Base-by-base conservation (phyloP, 768 basidiomycete species). In the Mycena venus region DNA sequence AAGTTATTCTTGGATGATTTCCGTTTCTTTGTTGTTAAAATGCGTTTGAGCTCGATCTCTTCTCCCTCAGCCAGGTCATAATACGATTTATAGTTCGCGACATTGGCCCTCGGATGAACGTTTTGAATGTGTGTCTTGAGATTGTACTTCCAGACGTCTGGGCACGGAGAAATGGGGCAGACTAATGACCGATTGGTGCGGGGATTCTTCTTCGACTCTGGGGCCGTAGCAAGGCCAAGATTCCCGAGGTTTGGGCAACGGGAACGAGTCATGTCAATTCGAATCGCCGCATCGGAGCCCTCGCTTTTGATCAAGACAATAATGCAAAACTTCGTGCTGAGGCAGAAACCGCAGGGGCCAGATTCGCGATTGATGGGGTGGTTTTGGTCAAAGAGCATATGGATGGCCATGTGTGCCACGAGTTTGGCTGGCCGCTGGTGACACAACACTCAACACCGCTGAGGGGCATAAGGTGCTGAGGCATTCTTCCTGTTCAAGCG, bases 381-480 rank as follows among this genome's bases (percentile, higher is more conserved):
- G 25, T 11, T n/a, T 12, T 5, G 15, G 27, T 67, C 53, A 23
- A 67, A 67, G 8, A 67, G 38, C 1, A 67, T 67, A 21, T 67
- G 66, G 19, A 42, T 42, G 0, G 66, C 66, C 66, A 67, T 67
- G 38, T 67, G 66, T n/a, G 56, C 55, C 8, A 67, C 53, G 0
- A 67, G n/a, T 19, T 67, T 67, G 17, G 9, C 1, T 1, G 66
- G 32, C 17, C n/a, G n/a, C n/a, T n/a, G n/a, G n/a, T n/a, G 53
- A 17, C 2, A 27, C 9, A 14, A 67, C 19, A 8, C n/a, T 67
- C 34, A 67, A 21, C 19, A 15, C 2, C 8, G 38, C 53, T 0
- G 34, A 42, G 15, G 66, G 66, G 27, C 66, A 67, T 10, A 38
- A 27, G 0, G 15, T 9, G 17, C 65, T 55, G 19, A 53, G 53